Conservation (phyloP, 768 basidiomycete species). For the Fomitopsis pulvina region DNA sequence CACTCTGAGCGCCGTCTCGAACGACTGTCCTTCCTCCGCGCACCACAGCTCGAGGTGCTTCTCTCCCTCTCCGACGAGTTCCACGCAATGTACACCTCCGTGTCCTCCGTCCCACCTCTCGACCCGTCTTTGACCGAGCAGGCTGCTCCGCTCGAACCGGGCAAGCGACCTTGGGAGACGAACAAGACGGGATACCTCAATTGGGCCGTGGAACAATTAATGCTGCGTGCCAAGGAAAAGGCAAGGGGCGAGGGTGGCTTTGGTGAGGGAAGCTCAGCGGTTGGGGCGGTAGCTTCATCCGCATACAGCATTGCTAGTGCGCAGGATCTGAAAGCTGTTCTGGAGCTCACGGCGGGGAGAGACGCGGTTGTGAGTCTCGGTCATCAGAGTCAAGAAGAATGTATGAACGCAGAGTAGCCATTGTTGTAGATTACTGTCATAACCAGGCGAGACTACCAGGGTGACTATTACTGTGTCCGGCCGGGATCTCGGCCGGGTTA, state of each 20-base stretch:
- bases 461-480: too few relatives aligned
- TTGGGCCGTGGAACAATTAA: conserved; percentile 63
- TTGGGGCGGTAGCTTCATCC: conserved; percentile 11
- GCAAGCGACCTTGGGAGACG: conserved; percentile 75
- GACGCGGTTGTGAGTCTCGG: background rate
- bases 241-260: conserved; percentile 12
- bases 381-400: background rate
- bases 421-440: background rate
- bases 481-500: too few relatives aligned
- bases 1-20: conserved; percentile 39
- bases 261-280: conserved; percentile 17
- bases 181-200: conserved; percentile 67
- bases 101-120: conserved; percentile 40
- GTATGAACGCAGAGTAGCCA: background rate
- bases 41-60: conserved; percentile 35
- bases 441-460: too few relatives aligned
- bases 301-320: conserved; percentile 15
- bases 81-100: conserved; percentile 37
- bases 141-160: conserved; percentile 36
- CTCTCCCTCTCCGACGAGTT: conserved; percentile 34
- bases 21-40: conserved; percentile 37
- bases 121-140: conserved; percentile 14
- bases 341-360: conserved; percentile 8
- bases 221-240: conserved; percentile 26
- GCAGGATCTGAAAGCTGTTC: conserved; percentile 15